A percentile compares a stretch with the other conserved stretches of the same genome.
Conservation (phyloP, 202 grass and related monocot genomes). For the Panicum virgatum region DNA sequence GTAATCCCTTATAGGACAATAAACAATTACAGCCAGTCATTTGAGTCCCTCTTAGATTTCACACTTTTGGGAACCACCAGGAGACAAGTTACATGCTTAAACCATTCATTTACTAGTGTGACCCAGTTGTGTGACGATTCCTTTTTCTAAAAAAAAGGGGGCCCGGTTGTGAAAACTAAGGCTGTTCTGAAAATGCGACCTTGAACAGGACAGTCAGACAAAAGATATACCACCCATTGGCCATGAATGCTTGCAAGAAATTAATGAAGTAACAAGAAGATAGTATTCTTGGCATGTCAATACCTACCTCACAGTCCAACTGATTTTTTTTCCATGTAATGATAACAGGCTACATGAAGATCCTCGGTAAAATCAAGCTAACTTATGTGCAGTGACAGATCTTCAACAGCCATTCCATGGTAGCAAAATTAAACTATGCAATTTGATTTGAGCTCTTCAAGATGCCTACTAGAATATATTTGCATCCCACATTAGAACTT, state of each 20-base stretch:
- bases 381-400: constrained; percentile 1
- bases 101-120: neutral
- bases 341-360: constrained; percentile 6
- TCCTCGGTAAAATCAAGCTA: constrained; percentile 19
- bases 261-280: neutral
- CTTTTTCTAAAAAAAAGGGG: no score
- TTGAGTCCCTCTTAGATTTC: neutral
- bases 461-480: neutral
- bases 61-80: neutral
- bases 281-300: constrained; percentile 11
- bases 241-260: neutral
- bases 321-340: constrained; percentile 1
- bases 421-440: neutral
- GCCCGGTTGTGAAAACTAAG: neutral
- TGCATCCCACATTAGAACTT: constrained; percentile 8
- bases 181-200: neutral
- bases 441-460: neutral
- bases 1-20: neutral
- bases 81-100: neutral
- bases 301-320: neutral
- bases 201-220: constrained; percentile 2
- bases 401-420: neutral
- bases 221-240: constrained; percentile 1
- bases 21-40: neutral
- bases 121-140: no score